Evolutionary conservation across 2,329 filamentous ascomycete genomes (phyloP), one percentile per base, ranked within the genome.

Genomic region (Pyricularia grisea): DNA sequence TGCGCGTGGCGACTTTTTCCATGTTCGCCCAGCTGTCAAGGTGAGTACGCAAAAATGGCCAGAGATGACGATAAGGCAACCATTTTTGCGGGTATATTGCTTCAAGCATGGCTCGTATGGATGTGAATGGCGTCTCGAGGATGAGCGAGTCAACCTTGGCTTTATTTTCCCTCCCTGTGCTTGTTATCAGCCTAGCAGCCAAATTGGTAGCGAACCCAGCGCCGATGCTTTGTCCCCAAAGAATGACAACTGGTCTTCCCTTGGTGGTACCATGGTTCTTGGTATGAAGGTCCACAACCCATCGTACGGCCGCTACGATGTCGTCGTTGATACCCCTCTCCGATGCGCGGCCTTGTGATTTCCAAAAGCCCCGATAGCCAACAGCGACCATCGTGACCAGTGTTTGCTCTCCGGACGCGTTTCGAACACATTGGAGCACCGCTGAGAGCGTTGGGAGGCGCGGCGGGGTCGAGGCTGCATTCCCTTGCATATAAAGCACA

Each of bases 141-240:
- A 94, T 81, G 67, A 94, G 71, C 0, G 84, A 80, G 65, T 79
- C 71, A 50, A 84, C 76, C 50, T 75, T 60, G 7, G 42, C 42
- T 30, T 4, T 11, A n/a, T 11, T n/a, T 17, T 50, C 66, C 68
- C 81, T 80, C 71, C 77, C 81, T 2, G 80, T 68, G 3, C 78
- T 78, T 60, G 79, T 73, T 33, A 73, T 65, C 74, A 79, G 69
- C 61, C 77, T 75, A 7, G 81, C 83, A 17, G 86, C 84, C 2
- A 89, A 83, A 67, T 85, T 88, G 20, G 88, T 88, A 14, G 89
- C 90, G 61, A 94, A 85, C 1, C 89, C 91, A 30, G 88, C 86
- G 1, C 92, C 92, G 68, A 94, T 88, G 71, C 89, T 92, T 76
- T 94, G 91, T 0, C 91, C 91, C 91, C 91, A 94, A 12, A 94